Evolutionary conservation across 139 green algal species (phyloP).

Genomic region (Pleodorina starrii): DNA sequence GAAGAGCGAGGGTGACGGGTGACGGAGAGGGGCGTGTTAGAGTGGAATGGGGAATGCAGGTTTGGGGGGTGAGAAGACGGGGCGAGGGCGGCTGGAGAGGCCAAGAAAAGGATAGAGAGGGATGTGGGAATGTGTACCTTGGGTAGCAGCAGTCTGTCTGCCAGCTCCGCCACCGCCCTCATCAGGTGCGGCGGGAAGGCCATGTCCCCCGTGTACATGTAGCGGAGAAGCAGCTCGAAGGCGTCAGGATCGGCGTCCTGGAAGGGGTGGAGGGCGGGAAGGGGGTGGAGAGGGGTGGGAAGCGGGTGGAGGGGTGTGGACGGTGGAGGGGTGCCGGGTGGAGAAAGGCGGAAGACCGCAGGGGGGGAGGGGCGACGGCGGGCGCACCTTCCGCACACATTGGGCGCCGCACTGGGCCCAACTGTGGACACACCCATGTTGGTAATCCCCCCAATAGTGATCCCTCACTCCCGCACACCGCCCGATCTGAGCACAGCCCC

Average conservation of each 20-base stretch:
- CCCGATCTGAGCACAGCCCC: not conserved
- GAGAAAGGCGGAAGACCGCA: too few species aligned
- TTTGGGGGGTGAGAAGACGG: not conserved
- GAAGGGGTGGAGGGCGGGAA: not conserved
- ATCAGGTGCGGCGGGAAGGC: not conserved
- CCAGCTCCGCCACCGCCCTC: slow-evolving; percentile 22
- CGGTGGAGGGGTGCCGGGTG: too few species aligned
- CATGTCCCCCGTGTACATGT: slow-evolving; percentile 3
- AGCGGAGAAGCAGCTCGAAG: slow-evolving; percentile 8
- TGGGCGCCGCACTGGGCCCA: too few species aligned
- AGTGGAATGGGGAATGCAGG: not conserved
- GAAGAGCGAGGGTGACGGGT: not conserved
- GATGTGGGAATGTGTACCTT: not conserved
- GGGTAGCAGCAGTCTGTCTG: slow-evolving; percentile 14
- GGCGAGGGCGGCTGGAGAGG: not conserved
- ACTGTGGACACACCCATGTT: not conserved
- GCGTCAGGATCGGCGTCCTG: slow-evolving; percentile 32
- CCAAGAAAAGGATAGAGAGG: not conserved
- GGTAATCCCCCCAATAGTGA: too few species aligned
- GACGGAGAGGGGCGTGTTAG: not conserved
- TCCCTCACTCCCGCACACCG: not conserved
- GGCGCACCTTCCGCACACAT: not conserved
- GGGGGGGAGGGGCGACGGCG: not conserved
- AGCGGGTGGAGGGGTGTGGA: too few species aligned
- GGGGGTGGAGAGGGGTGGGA: not conserved